These are phyloP conservation scores for Garcia nutans DNA, from an alignment of 345 rosid species.

Conservation along the genomic window DNA sequence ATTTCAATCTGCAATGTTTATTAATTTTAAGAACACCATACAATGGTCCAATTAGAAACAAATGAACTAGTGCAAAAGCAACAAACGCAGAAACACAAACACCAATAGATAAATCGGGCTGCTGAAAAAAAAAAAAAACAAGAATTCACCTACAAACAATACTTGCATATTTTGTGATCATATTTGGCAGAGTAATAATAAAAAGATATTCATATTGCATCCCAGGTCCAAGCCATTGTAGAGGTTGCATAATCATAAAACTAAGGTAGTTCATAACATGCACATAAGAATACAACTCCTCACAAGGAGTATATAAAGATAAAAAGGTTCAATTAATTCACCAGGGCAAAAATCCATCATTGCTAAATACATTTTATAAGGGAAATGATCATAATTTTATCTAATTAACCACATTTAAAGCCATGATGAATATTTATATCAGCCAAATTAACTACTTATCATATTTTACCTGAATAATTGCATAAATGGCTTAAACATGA, in stretches of 20 bases:
- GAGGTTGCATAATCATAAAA: not conserved
- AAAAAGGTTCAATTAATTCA: not conserved
- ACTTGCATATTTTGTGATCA: not conserved
- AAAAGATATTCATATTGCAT: not conserved
- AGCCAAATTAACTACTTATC: not conserved
- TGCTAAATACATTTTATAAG: not conserved
- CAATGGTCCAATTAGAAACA: not conserved
- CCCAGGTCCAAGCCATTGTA: constrained; percentile 3
- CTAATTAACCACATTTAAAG: not conserved
- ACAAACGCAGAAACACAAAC: not conserved
- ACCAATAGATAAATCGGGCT: too few relatives aligned
- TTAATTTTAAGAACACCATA: not conserved
- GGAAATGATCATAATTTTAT: not conserved
- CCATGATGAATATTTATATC: not conserved
- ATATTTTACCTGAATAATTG: not conserved
- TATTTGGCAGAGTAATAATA: not conserved
- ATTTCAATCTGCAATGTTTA: not conserved
- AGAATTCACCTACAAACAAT: not conserved
- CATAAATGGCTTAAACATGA: not conserved
- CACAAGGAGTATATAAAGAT: not conserved
- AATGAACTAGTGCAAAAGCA: not conserved
- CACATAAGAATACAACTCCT: not conserved
- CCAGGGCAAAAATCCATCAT: not conserved
- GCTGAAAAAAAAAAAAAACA: not conserved
- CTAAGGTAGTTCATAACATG: not conserved